Evolutionary conservation across 192 early-diverging fungal genomes (phyloP), one percentile per base, ranked within the genome.

Genomic region (Backusella australiensis): DNA sequence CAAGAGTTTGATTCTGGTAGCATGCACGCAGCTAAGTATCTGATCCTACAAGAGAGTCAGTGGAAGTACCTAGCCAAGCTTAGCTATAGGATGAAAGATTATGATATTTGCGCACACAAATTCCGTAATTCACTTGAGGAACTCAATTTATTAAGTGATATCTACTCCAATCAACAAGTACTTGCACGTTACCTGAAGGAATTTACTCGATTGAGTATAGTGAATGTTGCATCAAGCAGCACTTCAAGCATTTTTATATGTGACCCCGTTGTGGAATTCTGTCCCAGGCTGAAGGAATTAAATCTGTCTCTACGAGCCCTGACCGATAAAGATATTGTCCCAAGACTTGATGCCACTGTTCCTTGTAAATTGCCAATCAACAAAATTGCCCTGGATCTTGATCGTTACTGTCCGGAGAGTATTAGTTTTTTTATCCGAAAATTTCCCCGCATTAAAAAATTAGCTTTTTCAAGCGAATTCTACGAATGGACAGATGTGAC

Each of bases 381-480:
- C 26, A 11, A 26, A 14, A 23, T 63, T 23, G 7, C 8, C 26
- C 56, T 63, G 12, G 56, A 63, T 63, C 26, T 63, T 26, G 8
- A 63, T 63, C 26, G 56, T 29, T 63, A 63, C 15, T 63, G 56
- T 26, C 56, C 56, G 7, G 56, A 63, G 23, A 63, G 56, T n/a
- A 63, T 26, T 63, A 63, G 3, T 11, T 63, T 29, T 29, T 63
- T 63, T 63, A 63, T 63, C 56, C 56, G 56, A 29, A 63, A 63
- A 63, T 63, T 63, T 63, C 56, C 56, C 56, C 23, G 12, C 56
- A 63, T 63, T 29, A 63, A 63, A 63, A 63, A 63, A 63, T 63
- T 63, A 63, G 4, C 56, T 63, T 63, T 63, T 12, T 26, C 23
- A 11, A 63, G 56, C 26, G 23, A 63, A 63, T 63, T 63, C 56